A percentile compares a stretch with the other conserved stretches of the same genome.
These are phyloP conservation scores for Xerophyta viscosa DNA, from an alignment of 106 monocot genomes.

Conservation along the genomic window DNA sequence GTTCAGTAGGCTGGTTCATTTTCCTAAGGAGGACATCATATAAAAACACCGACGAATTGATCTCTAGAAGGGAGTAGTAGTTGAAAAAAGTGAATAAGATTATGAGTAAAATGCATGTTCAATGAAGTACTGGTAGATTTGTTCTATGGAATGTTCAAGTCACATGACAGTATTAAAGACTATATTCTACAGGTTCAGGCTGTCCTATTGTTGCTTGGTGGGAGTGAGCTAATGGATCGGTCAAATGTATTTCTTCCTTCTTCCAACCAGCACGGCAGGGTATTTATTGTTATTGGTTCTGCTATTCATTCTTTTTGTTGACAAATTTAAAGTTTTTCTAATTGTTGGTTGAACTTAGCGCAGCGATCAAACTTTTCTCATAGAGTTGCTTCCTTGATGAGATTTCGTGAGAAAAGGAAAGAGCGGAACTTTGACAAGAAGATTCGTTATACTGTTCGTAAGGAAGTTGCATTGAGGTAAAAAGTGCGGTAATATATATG, in stretches of 20 bases:
- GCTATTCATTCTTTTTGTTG: too few relatives aligned
- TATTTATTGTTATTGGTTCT: too few relatives aligned
- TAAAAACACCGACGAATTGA: too few relatives aligned
- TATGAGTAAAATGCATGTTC: too few relatives aligned
- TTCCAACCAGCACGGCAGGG: conserved; percentile 33
- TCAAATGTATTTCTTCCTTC: conserved; percentile 35
- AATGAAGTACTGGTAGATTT: neutral
- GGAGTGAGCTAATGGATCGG: conserved; percentile 50
- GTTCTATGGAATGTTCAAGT: too few relatives aligned
- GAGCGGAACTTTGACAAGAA: conserved; percentile 97
- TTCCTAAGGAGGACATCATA: too few relatives aligned
- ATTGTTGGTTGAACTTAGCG: conserved; percentile 2
- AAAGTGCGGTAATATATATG: too few relatives aligned
- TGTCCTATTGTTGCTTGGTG: conserved; percentile 82
- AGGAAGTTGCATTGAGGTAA: conserved; percentile 92
- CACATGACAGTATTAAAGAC: too few relatives aligned
- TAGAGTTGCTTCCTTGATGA: conserved; percentile 87
- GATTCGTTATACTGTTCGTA: conserved; percentile 76
- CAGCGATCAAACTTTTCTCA: conserved; percentile 75
- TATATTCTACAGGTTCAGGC: conserved; percentile 57
- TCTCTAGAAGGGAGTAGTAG: too few relatives aligned
- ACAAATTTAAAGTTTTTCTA: neutral
- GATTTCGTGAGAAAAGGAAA: conserved; percentile 95
- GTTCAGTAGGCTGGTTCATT: too few relatives aligned
- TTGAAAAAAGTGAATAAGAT: too few relatives aligned